These are phyloP conservation scores for Trichoderma hamatum DNA, from an alignment of 2,329 filamentous ascomycete genomes.

Conservation along the genomic window DNA sequence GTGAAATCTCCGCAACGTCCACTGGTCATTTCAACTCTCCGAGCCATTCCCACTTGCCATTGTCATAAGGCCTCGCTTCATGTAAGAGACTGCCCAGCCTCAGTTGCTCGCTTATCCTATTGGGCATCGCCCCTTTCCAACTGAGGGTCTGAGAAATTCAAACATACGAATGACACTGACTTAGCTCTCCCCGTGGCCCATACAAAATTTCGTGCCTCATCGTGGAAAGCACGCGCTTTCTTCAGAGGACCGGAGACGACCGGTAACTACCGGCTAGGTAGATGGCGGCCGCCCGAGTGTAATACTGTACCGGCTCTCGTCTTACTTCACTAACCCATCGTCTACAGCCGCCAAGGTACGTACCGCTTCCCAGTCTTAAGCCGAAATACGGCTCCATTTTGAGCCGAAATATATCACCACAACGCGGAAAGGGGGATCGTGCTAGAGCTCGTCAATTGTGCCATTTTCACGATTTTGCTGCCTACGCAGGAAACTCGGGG, in stretches of 20 bases:
- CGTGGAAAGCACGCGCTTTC: neutral
- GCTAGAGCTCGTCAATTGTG: constrained; percentile 16
- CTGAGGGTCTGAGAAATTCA: neutral
- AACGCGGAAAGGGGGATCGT: constrained; percentile 4
- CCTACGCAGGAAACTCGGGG: neutral
- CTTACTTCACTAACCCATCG: neutral
- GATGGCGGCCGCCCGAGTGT: neutral
- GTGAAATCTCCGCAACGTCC: constrained; percentile 4
- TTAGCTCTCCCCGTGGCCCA: constrained; percentile 9
- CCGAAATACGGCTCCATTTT: constrained; percentile 23
- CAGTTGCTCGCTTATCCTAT: constrained; percentile 7
- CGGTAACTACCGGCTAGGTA: constrained; percentile 11
- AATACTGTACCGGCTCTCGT: constrained; percentile 1
- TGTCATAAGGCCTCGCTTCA: constrained; percentile 8
- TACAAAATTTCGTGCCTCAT: neutral
- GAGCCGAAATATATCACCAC: constrained; percentile 25
- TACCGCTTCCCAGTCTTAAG: constrained; percentile 7
- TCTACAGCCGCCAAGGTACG: neutral
- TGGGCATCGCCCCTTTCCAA: constrained; percentile 7
- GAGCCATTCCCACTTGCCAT: constrained; percentile 7
- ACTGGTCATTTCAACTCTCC: neutral
- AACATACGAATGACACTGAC: constrained; percentile 4
- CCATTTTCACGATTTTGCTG: constrained; percentile 7
- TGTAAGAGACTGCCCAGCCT: neutral
- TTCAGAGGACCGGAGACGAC: neutral